Conservation (phyloP, 331 rosid species). For the Phaseolus coccineus region DNA sequence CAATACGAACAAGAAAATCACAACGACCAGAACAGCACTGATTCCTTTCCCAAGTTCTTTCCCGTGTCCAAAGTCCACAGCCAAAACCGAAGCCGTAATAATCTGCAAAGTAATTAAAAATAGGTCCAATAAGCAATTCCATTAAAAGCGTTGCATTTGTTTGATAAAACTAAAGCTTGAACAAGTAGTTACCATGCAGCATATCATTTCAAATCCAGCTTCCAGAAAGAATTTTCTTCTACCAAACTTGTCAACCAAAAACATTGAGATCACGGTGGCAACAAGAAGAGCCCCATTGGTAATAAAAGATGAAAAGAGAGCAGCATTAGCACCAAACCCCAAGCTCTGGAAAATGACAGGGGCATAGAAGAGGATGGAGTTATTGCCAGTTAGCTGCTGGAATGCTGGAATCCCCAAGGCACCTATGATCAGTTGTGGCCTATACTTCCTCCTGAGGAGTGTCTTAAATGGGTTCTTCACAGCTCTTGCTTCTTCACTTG, state of each 20-base stretch:
- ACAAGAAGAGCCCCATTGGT: slow-evolving; percentile 85
- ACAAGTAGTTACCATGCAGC: slow-evolving; percentile 71
- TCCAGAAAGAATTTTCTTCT: slow-evolving; percentile 89
- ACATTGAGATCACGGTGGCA: slow-evolving; percentile 86
- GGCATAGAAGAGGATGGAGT: slow-evolving; percentile 95
- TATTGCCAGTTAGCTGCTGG: slow-evolving; percentile 95
- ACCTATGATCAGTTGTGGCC: slow-evolving; percentile 85
- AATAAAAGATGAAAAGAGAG: slow-evolving; percentile 78
- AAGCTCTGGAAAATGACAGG: slow-evolving; percentile 95
- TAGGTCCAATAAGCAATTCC: slow-evolving; percentile 4
- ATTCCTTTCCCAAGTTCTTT: slow-evolving; percentile 66
- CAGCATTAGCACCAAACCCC: slow-evolving; percentile 84
- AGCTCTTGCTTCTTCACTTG: slow-evolving; percentile 74
- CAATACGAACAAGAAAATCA: slow-evolving; percentile 81
- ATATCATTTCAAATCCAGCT: slow-evolving; percentile 95
- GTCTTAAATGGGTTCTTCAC: slow-evolving; percentile 71
- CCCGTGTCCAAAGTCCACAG: slow-evolving; percentile 81
- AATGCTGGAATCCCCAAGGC: slow-evolving; percentile 95
- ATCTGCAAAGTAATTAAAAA: slow-evolving; percentile 57
- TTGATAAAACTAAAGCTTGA: neutral
- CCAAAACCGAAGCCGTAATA: slow-evolving; percentile 67
- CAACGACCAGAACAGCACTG: slow-evolving; percentile 72
- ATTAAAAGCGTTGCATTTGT: neutral
- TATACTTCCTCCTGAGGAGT: slow-evolving; percentile 72
- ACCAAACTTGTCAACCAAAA: slow-evolving; percentile 82